Evolutionary conservation across 179 eudicot species (phyloP).

Genomic region (Gypsophila paniculata): DNA sequence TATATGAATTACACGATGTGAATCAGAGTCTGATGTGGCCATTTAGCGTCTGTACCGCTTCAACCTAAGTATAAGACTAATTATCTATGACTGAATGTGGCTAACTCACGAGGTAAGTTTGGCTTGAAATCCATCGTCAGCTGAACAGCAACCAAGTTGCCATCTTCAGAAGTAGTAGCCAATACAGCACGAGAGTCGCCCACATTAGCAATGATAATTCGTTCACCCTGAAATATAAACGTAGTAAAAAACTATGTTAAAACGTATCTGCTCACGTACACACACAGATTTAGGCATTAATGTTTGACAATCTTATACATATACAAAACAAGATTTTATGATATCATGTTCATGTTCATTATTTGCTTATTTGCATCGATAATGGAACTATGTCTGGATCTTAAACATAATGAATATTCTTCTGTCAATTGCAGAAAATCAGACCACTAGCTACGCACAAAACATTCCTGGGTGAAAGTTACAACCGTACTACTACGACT

Average conservation of each 20-base stretch:
- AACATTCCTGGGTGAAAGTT: neutral
- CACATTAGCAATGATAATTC: slow-evolving; percentile 63
- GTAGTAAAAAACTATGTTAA: neutral
- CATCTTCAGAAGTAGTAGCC: slow-evolving; percentile 67
- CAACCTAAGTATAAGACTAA: neutral
- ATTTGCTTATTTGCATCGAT: too few relatives aligned
- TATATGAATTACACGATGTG: neutral
- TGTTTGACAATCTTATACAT: neutral
- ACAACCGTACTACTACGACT: neutral
- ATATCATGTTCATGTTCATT: too few relatives aligned
- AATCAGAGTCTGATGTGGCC: neutral
- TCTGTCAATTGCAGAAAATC: neutral
- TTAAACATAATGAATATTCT: neutral
- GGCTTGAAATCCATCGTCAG: slow-evolving; percentile 93
- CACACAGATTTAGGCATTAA: neutral
- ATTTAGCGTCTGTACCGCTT: neutral
- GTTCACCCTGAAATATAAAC: slow-evolving; percentile 51
- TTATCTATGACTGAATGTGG: neutral
- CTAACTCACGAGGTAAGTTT: slow-evolving; percentile 72
- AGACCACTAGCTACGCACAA: neutral
- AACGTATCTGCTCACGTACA: neutral
- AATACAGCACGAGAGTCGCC: slow-evolving; percentile 95
- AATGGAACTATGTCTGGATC: neutral
- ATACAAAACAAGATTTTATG: neutral
- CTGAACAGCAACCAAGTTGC: slow-evolving; percentile 62